Conservation (phyloP, 2,329 filamentous ascomycete species). For the Fusarium albidum region DNA sequence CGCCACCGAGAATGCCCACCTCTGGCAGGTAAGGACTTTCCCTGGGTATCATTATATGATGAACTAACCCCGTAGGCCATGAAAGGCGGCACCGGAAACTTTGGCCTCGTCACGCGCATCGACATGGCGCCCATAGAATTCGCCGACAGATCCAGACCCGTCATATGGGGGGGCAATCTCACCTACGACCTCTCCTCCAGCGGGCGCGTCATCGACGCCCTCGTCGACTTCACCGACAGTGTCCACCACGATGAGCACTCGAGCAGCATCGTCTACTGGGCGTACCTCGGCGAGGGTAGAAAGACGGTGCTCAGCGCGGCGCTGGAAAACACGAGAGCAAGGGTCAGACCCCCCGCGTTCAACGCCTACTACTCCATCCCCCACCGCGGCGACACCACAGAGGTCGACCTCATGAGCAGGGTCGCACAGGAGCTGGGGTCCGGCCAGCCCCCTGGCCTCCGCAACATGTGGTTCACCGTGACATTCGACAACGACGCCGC, state of each 20-base stretch:
- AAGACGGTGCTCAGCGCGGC: conserved; percentile 44
- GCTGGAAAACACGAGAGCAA: conserved; percentile 43
- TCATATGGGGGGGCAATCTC: conserved; percentile 45
- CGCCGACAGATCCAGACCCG: conserved; percentile 34
- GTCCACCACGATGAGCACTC: conserved; percentile 44
- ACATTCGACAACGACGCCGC: conserved; percentile 47
- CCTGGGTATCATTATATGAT: too few relatives aligned
- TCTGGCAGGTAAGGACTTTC: conserved; percentile 45
- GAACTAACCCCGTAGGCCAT: conserved; percentile 44
- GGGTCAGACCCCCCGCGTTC: conserved; percentile 42
- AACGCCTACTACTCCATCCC: conserved; percentile 38
- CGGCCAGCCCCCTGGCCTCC: conserved; percentile 41
- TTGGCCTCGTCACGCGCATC: conserved; percentile 49
- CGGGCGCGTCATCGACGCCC: conserved; percentile 39
- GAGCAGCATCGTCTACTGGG: conserved; percentile 45
- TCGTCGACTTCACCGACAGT: conserved; percentile 44
- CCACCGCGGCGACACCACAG: conserved; percentile 38
- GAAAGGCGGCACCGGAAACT: conserved; percentile 57
- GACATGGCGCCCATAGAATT: conserved; percentile 45
- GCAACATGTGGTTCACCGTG: conserved; percentile 48
- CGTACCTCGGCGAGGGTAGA: too few relatives aligned
- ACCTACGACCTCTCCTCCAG: conserved; percentile 36
- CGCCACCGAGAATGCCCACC: conserved; percentile 47
- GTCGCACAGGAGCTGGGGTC: conserved; percentile 43
- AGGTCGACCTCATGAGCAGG: conserved; percentile 40